These are phyloP conservation scores for Monosporascus sp. DNA, from an alignment of 2,329 filamentous ascomycete species.

Conservation along the genomic window DNA sequence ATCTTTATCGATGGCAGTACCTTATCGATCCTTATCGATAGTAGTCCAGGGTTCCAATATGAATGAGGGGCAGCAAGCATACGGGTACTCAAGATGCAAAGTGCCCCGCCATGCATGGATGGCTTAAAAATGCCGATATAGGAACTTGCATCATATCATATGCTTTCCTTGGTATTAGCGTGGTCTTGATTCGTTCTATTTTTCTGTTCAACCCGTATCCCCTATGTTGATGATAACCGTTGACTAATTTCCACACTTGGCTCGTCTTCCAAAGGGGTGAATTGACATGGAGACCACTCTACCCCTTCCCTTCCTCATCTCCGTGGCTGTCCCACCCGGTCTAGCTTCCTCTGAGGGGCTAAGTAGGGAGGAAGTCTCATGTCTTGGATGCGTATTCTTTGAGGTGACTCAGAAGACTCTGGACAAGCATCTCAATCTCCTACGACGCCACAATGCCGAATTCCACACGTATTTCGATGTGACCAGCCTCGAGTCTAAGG, in stretches of 20 bases:
- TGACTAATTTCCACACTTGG: not conserved
- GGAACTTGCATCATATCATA: not conserved
- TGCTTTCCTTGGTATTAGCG: not conserved
- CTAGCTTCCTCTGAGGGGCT: constrained; percentile 48
- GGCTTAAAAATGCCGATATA: not conserved
- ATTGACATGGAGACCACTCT: constrained; percentile 57
- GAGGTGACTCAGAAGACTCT: constrained; percentile 38
- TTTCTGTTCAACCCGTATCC: too few species aligned
- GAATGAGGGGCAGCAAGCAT: not conserved
- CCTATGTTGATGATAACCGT: too few species aligned
- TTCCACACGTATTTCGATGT: constrained; percentile 72
- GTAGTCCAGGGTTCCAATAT: not conserved
- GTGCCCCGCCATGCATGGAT: not conserved
- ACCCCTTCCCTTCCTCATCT: constrained; percentile 58
- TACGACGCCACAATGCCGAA: constrained; percentile 44
- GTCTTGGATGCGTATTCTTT: constrained; percentile 56
- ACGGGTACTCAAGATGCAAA: not conserved
- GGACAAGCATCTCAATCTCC: constrained; percentile 40
- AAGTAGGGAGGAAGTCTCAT: constrained; percentile 50
- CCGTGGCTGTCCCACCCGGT: constrained; percentile 47
- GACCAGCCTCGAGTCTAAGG: constrained; percentile 59
- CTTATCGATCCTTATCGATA: not conserved
- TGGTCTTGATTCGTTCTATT: too few species aligned
- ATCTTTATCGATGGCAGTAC: too few species aligned
- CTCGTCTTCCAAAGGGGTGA: not conserved